Evolutionary conservation across 2,329 filamentous ascomycete species (phyloP), one percentile per base, ranked within the genome.

Genomic region (Thielaviopsis ethacetica): DNA sequence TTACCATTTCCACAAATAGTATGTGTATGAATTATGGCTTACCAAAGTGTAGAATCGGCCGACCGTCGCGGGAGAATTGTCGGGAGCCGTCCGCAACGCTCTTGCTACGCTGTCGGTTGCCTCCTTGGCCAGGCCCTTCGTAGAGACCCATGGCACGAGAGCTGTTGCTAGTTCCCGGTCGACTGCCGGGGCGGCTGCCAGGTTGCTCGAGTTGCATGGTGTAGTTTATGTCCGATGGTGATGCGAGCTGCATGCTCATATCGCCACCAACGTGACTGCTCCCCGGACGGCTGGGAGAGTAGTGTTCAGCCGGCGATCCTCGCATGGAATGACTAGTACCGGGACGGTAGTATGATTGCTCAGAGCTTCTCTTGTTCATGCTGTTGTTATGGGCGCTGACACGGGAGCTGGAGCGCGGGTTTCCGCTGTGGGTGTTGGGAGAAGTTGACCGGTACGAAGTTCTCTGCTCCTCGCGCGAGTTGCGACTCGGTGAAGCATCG

Each of bases 41-140:
- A 97, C 93, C 89, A 73, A 91, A 96, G 72, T 96, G 89, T 68
- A 97, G 69, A 68, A 97, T 91, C 41, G 88, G 83, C 62, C 88
- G 82, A 30, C 93, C 91, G 69, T 96, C 90, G 63, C 83, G 81
- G 5, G 88, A 95, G 66, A 87, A 89, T 66, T 91, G 86, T 65
- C 87, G 78, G n/a, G 83, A 82, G 26, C 81, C 78, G 66, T 93
- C 86, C n/a, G 86, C 89, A 61, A 93, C 78, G 66, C 90, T 95
- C 76, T 91, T 89, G 70, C 90, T 95, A 63, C 84, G 74, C 63
- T 79, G 76, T 62, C 80, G 72, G 63, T 68, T 73, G 21, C 73
- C 69, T 54, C 69, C 65, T 10, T 68, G 66, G 5, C 76, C 73
- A 9, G 70, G 70, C 5, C 76, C 76, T 41, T 81, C 78, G 64